phyloP scores from a whole-genome alignment of 176 grass and related monocot species.

The Bromus sterilis region DNA sequence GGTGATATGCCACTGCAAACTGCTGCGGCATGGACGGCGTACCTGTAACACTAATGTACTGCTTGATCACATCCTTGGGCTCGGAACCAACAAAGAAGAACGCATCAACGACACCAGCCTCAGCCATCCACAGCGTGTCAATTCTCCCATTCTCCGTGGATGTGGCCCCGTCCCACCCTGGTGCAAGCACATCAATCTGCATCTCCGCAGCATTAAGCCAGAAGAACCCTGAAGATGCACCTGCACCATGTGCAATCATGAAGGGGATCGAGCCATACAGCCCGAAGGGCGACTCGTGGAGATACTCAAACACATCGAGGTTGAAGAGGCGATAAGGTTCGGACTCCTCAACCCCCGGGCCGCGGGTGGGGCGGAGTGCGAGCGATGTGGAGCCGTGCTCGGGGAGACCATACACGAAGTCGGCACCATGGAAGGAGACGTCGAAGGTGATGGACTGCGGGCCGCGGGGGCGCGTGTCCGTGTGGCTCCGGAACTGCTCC shows the following conservation, averaged over 20 bases:
- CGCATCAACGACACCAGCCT: constrained; percentile 70
- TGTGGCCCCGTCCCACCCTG: constrained; percentile 52
- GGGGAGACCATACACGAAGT: constrained; percentile 93
- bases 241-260: constrained; percentile 72
- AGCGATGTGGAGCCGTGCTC: constrained; percentile 77
- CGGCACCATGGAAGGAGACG: constrained; percentile 73
- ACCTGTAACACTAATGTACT: constrained; percentile 78
- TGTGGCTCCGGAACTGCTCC: constrained; percentile 86
- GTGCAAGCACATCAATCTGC: constrained; percentile 94
- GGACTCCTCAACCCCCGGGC: constrained; percentile 68
- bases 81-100: constrained; percentile 87
- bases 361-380: constrained; percentile 65
- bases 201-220: constrained; percentile 97
- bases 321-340: constrained; percentile 95
- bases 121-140: constrained; percentile 84
- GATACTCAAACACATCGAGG: constrained; percentile 87
- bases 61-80: constrained; percentile 72
- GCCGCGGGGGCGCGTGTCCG: constrained; percentile 66
- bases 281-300: constrained; percentile 86
- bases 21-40: constrained; percentile 72
- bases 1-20: constrained; percentile 80
- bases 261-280: constrained; percentile 92
- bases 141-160: constrained; percentile 21
- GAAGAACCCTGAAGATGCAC: constrained; percentile 75
- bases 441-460: constrained; percentile 92